Base-by-base conservation (phyloP, 1,284 basidiomycete species). In the Cystobasidiaceae sp. region DNA sequence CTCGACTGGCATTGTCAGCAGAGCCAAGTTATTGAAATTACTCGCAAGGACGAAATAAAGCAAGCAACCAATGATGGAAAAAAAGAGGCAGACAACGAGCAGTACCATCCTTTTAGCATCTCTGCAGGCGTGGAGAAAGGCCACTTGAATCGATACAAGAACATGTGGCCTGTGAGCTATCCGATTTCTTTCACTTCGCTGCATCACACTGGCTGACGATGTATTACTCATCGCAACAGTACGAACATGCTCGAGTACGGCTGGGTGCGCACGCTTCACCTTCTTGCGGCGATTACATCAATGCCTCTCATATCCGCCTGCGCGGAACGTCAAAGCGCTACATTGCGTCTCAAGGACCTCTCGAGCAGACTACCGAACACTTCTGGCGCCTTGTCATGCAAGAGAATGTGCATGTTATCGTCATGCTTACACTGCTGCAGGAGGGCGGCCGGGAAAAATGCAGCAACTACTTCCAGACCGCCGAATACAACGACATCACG, bases 51-150 rank as follows among this genome's bases (percentile, higher is more conserved):
- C n/a, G n/a, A n/a, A n/a, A n/a, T n/a, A n/a, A n/a, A n/a, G n/a
- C n/a, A n/a, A n/a, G n/a, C n/a, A n/a, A n/a, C n/a, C n/a, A n/a
- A n/a, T n/a, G n/a, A n/a, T n/a, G n/a, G n/a, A n/a, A n/a, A n/a
- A n/a, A n/a, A n/a, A n/a, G n/a, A n/a, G n/a, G n/a, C n/a, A n/a
- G n/a, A n/a, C n/a, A n/a, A n/a, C n/a, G n/a, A n/a, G n/a, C 57
- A 68, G 28, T 49, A 61, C n/a, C 48, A 69, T 54, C 93, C 74
- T 9, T 97, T 88, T 77, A 93, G 90, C 67, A 98, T 98, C 71
- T 92, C 90, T 0, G 94, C 94, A 3, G 94, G 91, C 2, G 83
- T 98, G 3, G 94, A 97, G 78, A 90, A 94, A 71, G 94, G 94
- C 11, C 82, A 85, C 11, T 93, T 97, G 81, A 97, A 97, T 73